Evolutionary conservation across 2,329 filamentous ascomycete species (phyloP).

Genomic region (Sphaerulina populicola): DNA sequence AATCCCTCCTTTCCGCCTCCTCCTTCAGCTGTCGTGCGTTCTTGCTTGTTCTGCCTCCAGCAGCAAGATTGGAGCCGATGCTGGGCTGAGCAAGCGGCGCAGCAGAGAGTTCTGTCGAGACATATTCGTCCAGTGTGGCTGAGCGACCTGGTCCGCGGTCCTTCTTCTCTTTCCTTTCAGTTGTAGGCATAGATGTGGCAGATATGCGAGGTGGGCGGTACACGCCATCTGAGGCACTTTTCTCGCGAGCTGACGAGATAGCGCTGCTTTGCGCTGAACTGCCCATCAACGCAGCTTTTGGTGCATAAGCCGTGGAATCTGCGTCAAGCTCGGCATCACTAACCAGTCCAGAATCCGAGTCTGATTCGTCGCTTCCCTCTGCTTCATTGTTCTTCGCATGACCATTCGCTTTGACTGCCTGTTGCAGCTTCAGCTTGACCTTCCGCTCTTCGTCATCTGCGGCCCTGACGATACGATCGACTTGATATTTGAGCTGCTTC

Average conservation of each 20-base stretch:
- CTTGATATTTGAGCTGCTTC: constrained; percentile 83
- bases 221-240: constrained; percentile 52
- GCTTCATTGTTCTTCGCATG: constrained; percentile 13
- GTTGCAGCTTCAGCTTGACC: constrained; percentile 33
- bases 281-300: constrained; percentile 43
- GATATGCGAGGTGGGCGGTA: constrained; percentile 86
- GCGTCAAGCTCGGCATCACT: constrained; percentile 38
- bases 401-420: constrained; percentile 21
- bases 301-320: constrained; percentile 55
- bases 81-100: constrained; percentile 79
- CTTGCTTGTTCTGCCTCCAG: constrained; percentile 70
- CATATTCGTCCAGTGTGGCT: constrained; percentile 82
- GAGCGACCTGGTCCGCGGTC: constrained; percentile 62
- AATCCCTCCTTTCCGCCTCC: constrained; percentile 70
- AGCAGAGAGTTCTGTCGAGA: constrained; percentile 71
- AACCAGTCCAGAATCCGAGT: constrained; percentile 32
- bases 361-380: constrained; percentile 28
- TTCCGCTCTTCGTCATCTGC: constrained; percentile 62
- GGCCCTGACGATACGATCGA: constrained; percentile 85
- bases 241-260: constrained; percentile 29
- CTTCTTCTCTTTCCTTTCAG: constrained; percentile 50
- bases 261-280: constrained; percentile 23
- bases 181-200: constrained; percentile 62
- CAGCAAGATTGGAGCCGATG: constrained; percentile 76
- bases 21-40: constrained; percentile 65